phyloP scores from a whole-genome alignment of 164 flowering plant genomes.

The Nymphaea colorata region DNA sequence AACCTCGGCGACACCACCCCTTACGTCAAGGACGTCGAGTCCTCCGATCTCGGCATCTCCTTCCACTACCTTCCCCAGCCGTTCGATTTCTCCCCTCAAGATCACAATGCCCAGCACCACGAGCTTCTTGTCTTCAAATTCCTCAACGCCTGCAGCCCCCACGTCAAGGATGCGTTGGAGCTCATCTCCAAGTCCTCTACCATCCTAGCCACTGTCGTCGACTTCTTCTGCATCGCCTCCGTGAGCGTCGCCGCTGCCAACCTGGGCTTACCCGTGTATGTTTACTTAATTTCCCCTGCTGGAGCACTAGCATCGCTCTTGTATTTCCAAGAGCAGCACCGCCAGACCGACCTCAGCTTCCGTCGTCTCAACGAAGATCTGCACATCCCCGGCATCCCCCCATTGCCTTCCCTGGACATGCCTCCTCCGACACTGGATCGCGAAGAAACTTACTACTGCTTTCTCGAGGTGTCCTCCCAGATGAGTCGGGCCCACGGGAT shows the following conservation, averaged over 20 bases:
- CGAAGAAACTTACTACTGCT: conserved; percentile 2
- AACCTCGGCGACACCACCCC: conserved; percentile 20
- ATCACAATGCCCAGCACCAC: neutral
- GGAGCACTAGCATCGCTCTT: conserved; percentile 5
- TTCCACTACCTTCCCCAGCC: conserved; percentile 25
- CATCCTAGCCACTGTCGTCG: conserved; percentile 19
- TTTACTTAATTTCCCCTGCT: conserved; percentile 14
- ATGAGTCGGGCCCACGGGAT: conserved; percentile 11
- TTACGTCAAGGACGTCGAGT: conserved; percentile 25
- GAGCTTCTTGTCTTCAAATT: conserved; percentile 12
- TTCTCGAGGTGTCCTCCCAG: neutral
- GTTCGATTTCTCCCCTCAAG: neutral
- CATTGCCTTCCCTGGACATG: conserved; percentile 10
- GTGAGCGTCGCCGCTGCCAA: conserved; percentile 6
- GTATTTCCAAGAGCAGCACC: conserved; percentile 8
- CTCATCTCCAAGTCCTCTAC: conserved; percentile 14
- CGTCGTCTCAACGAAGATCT: conserved; percentile 3
- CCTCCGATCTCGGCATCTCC: conserved; percentile 23
- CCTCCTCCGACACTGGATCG: conserved; percentile 10
- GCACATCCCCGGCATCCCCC: conserved; percentile 18
- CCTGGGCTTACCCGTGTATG: conserved; percentile 18
- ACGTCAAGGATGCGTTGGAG: conserved; percentile 15
- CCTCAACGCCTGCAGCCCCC: conserved; percentile 22
- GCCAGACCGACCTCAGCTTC: conserved; percentile 3
- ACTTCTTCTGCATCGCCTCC: conserved; percentile 22